Conservation (phyloP, 1,139 yeast species). For the Geotrichum candidum region DNA sequence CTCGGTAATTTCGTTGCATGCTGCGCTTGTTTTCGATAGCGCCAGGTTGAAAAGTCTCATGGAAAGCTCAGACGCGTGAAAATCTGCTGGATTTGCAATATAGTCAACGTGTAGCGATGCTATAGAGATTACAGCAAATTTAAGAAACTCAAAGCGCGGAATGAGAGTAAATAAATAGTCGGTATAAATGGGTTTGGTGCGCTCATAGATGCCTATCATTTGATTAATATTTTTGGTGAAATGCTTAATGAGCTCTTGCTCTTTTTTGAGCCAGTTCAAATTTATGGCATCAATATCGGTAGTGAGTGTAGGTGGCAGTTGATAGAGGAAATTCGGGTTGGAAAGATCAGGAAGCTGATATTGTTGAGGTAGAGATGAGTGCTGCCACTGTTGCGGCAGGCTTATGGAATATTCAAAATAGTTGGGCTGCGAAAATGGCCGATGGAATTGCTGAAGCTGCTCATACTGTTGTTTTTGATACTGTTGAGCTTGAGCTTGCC, state of each 20-base stretch:
- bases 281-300: background rate
- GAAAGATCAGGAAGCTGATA: background rate
- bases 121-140: slow-evolving; percentile 4
- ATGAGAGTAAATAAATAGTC: background rate
- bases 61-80: slow-evolving; percentile 9
- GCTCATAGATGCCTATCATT: background rate
- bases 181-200: background rate
- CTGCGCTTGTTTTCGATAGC: slow-evolving; percentile 2
- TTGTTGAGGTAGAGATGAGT: background rate
- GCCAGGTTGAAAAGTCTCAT: slow-evolving; percentile 9
- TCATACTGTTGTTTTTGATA: background rate
- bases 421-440: background rate
- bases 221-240: background rate
- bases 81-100: background rate
- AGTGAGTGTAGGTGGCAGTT: background rate
- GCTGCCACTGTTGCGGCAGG: background rate
- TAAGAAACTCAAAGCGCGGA: slow-evolving; percentile 1
- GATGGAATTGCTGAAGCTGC: background rate
- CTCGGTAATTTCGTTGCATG: slow-evolving; percentile 1
- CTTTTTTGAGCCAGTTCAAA: slow-evolving; percentile 4
- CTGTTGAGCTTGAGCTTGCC: background rate
- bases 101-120: slow-evolving; percentile 9
- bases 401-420: slow-evolving; percentile 3
- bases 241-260: slow-evolving; percentile 3
- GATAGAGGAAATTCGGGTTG: background rate